phyloP scores from a whole-genome alignment of 768 basidiomycete species.

The Hygrophoropsis aurantiaca region DNA sequence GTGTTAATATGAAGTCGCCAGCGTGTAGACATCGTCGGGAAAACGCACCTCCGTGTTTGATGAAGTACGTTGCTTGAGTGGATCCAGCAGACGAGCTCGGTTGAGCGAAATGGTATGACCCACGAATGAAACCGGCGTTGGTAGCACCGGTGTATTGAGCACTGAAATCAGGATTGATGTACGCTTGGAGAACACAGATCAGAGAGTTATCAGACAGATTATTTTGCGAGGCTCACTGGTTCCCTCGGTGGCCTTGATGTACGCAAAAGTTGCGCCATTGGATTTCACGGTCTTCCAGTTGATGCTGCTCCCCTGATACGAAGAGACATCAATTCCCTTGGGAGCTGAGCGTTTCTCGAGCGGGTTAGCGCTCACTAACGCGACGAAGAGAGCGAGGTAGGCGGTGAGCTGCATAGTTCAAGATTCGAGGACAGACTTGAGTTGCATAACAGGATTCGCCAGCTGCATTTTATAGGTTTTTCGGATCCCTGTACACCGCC shows the following conservation, averaged over 20 bases:
- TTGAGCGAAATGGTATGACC: conserved; percentile 37
- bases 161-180: conserved; percentile 38
- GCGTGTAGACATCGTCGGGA: too few relatives aligned
- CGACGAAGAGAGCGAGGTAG: not conserved
- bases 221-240: conserved; percentile 32
- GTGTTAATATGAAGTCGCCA: not conserved
- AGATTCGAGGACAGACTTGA: too few relatives aligned
- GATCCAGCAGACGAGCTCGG: conserved; percentile 32
- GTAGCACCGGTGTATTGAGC: conserved; percentile 36
- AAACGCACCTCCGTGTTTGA: conserved; percentile 31
- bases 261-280: conserved; percentile 50
- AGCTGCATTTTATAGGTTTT: too few relatives aligned
- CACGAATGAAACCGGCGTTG: conserved; percentile 32
- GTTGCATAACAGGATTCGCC: too few relatives aligned
- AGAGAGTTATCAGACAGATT: not conserved
- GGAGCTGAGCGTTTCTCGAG: conserved; percentile 36
- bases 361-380: conserved; percentile 4
- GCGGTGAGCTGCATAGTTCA: too few relatives aligned
- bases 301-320: conserved; percentile 40
- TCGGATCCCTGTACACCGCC: too few relatives aligned
- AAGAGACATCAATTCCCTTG: conserved; percentile 51
- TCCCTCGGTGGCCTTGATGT: conserved; percentile 62
- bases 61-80: conserved; percentile 35
- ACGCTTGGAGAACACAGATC: conserved; percentile 15
- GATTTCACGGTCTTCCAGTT: conserved; percentile 49